Base-by-base conservation (phyloP, 2,329 filamentous ascomycete species). In the Fusarium ramigenum region DNA sequence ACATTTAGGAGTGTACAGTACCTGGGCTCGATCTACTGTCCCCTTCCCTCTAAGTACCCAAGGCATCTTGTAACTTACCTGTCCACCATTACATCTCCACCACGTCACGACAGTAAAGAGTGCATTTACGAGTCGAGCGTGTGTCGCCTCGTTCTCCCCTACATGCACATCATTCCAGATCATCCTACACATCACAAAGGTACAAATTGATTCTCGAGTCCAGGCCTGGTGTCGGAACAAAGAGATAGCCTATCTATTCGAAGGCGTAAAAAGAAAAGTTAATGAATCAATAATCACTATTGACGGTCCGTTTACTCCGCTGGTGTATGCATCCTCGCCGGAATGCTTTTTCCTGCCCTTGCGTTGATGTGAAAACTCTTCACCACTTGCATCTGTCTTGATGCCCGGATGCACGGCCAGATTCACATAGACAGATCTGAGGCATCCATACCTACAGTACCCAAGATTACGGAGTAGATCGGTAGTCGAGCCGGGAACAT, bases 401-500 rank as follows among this genome's bases (percentile, higher is more conserved):
- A 46, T 60, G n/a, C 46, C 23, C n/a, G 18, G 40, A 50, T 46
- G 47, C 60, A 70, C 15, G n/a, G 46, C 11, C 15, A 32, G 50
- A 58, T 61, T 54, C 60, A 57, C 52, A 65, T 28, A 40, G 7
- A 37, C 40, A 49, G 50, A 66, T 54, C 49, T 52, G 66, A 52
- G 50, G 47, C 64, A 65, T 54, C 36, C 42, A 49, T 34, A 54
- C 52, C 42, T 34, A 34, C 11, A 5, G 28, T 32, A 34, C 36
- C 16, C 66, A 68, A 56, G 23, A 36, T 21, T 52, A 52, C 12
- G n/a, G n/a, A 36, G 28, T 23, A 43, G 64, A 56, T 64, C 64
- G 59, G 66, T 53, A 59, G 18, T 58, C 46, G 36, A 64, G 36
- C 71, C 56, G 46, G 71, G 70, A 59, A 60, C 16, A 65, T 65